phyloP scores from a whole-genome alignment of 257 asterid genomes.

The Solanum clarkiae region DNA sequence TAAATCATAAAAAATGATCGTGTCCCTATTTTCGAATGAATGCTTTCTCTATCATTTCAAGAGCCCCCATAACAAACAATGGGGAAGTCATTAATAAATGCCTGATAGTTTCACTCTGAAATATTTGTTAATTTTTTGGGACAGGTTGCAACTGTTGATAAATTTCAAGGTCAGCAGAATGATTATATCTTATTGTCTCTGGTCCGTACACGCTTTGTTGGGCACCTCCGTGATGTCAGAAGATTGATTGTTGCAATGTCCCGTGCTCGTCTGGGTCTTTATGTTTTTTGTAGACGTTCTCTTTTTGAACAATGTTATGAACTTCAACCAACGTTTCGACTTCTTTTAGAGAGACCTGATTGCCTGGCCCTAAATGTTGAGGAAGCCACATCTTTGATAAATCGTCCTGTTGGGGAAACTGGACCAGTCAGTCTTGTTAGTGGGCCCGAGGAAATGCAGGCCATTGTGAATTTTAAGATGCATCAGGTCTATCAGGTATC shows the following conservation, averaged over 20 bases:
- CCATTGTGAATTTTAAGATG: slow-evolving; percentile 65
- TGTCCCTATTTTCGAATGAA: neutral
- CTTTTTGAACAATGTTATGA: slow-evolving; percentile 96
- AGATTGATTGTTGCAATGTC: slow-evolving; percentile 99
- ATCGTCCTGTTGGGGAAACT: slow-evolving; percentile 68
- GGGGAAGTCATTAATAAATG: neutral
- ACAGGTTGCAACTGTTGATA: slow-evolving; percentile 92
- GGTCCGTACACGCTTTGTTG: slow-evolving; percentile 97
- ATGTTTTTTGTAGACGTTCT: slow-evolving; percentile 83
- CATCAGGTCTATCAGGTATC: slow-evolving; percentile 67
- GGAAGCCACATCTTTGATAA: slow-evolving; percentile 52
- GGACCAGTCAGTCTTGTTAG: slow-evolving; percentile 48
- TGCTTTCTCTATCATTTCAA: neutral
- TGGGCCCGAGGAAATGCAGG: slow-evolving; percentile 73
- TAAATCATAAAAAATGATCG: neutral
- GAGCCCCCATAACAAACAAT: neutral
- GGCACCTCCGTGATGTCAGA: slow-evolving; percentile 98
- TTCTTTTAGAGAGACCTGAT: slow-evolving; percentile 79
- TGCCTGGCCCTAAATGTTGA: slow-evolving; percentile 56
- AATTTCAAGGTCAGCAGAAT: slow-evolving; percentile 99
- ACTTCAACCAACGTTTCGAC: slow-evolving; percentile 82
- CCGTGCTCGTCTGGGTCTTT: slow-evolving; percentile 96
- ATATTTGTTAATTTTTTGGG: neutral
- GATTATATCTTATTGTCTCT: slow-evolving; percentile 79
- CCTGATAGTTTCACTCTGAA: neutral